Conservation (phyloP, 805 yeast genomes). For the Kodamaea kaohsiungensis region DNA sequence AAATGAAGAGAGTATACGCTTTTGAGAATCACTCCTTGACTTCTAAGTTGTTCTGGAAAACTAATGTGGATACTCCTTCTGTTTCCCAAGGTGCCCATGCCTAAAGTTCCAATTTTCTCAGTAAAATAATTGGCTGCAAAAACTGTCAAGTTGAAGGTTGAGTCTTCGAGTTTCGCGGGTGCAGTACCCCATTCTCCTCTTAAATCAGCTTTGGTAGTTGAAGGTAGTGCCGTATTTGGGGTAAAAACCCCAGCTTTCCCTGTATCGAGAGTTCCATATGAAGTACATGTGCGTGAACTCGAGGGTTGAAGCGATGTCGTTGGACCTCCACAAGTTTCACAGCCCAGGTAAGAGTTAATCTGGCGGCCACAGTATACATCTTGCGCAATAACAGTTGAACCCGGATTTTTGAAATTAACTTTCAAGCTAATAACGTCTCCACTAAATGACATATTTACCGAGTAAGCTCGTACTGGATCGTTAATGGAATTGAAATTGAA, state of each 20-base stretch:
- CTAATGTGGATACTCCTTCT: conserved; percentile 23
- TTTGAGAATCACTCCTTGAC: conserved; percentile 8
- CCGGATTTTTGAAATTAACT: too few relatives aligned
- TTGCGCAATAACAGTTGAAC: too few relatives aligned
- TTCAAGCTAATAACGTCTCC: too few relatives aligned
- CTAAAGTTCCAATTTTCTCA: neutral
- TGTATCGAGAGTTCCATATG: neutral
- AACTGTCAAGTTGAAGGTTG: neutral
- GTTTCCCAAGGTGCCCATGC: neutral
- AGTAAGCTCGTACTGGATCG: too few relatives aligned
- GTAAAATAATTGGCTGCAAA: neutral
- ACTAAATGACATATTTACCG: too few relatives aligned
- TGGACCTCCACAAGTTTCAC: too few relatives aligned
- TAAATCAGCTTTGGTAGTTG: neutral
- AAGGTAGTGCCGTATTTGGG: neutral
- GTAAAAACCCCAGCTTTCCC: neutral
- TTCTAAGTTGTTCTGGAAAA: conserved; percentile 34
- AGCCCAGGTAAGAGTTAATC: too few relatives aligned
- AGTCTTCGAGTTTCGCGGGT: neutral
- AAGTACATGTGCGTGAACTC: neutral
- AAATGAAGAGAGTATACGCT: conserved; percentile 15
- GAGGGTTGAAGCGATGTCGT: neutral
- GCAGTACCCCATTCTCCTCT: neutral
- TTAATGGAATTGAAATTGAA: too few relatives aligned
- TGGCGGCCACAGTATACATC: too few relatives aligned